phyloP scores from a whole-genome alignment of 1,139 yeast species.

The Magnusiomyces magnusii region DNA sequence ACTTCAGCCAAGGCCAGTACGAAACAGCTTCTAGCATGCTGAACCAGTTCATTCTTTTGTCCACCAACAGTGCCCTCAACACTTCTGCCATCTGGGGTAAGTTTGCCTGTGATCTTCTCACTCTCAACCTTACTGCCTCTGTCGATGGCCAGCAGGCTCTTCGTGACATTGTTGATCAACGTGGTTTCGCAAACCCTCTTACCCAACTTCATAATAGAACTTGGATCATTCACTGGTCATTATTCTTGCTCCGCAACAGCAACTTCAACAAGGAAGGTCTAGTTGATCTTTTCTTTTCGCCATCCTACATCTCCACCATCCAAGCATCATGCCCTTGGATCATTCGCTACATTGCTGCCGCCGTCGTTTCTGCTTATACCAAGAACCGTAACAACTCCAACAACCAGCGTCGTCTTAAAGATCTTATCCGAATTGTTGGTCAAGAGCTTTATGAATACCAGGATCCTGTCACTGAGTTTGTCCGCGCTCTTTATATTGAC shows the following conservation, averaged over 20 bases:
- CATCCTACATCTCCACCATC: conserved; percentile 53
- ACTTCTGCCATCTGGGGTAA: conserved; percentile 59
- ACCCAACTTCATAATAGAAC: conserved; percentile 53
- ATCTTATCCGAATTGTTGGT: conserved; percentile 46
- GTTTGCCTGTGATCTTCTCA: conserved; percentile 49
- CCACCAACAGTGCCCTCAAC: conserved; percentile 43
- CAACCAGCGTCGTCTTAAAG: conserved; percentile 48
- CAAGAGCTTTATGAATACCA: conserved; percentile 55
- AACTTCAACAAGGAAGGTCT: conserved; percentile 43
- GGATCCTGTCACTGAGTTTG: conserved; percentile 52
- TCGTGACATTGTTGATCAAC: conserved; percentile 49
- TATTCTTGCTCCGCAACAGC: conserved; percentile 50
- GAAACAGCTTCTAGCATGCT: conserved; percentile 49
- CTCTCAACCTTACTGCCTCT: conserved; percentile 45
- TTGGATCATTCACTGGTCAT: conserved; percentile 60
- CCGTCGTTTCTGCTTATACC: conserved; percentile 42
- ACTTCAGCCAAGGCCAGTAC: conserved; percentile 54
- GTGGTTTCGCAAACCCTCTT: conserved; percentile 45
- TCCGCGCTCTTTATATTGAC: conserved; percentile 46
- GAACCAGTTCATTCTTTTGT: conserved; percentile 47
- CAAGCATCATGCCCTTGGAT: conserved; percentile 66
- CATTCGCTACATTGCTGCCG: conserved; percentile 51
- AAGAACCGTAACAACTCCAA: conserved; percentile 30
- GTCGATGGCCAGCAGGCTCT: conserved; percentile 45
- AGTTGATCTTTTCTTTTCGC: conserved; percentile 47